phyloP scores from a whole-genome alignment of 306 rosid species.

The Betula pendula region DNA sequence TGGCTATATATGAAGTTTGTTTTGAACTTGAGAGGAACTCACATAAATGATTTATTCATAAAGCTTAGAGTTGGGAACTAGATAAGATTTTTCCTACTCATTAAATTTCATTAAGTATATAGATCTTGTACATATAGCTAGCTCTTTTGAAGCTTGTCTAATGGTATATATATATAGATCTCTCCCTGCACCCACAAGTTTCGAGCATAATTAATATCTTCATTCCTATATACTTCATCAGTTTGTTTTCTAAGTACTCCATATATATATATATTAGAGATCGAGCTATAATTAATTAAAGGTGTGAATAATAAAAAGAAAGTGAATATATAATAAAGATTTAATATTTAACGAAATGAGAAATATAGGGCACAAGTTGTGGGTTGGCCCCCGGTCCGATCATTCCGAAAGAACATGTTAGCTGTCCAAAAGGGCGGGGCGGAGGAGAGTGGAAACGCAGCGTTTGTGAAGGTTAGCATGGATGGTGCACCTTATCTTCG shows the following conservation, averaged over 20 bases:
- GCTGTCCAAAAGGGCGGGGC: conserved; percentile 45
- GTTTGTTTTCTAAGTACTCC: no score
- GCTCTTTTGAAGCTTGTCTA: no score
- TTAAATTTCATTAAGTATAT: no score
- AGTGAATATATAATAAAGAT: not conserved
- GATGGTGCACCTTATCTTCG: conserved; percentile 99
- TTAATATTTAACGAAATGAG: not conserved
- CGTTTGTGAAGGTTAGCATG: conserved; percentile 87
- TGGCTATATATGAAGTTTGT: not conserved
- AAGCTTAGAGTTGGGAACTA: no score
- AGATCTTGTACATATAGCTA: no score
- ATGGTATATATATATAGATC: no score
- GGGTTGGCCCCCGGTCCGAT: conserved; percentile 97
- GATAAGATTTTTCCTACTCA: no score
- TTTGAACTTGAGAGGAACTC: not conserved
- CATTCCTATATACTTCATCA: no score
- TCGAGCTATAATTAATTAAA: no score
- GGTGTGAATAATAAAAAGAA: not conserved
- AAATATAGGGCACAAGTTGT: conserved; percentile 76
- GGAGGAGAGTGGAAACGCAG: conserved; percentile 40
- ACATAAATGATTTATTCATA: not conserved
- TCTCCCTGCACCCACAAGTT: no score
- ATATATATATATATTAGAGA: no score
- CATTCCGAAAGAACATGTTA: conserved; percentile 70
- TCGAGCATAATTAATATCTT: no score